These are phyloP conservation scores for Zancudomyces culisetae DNA, from an alignment of 371 early-diverging fungal species.

Conservation along the genomic window DNA sequence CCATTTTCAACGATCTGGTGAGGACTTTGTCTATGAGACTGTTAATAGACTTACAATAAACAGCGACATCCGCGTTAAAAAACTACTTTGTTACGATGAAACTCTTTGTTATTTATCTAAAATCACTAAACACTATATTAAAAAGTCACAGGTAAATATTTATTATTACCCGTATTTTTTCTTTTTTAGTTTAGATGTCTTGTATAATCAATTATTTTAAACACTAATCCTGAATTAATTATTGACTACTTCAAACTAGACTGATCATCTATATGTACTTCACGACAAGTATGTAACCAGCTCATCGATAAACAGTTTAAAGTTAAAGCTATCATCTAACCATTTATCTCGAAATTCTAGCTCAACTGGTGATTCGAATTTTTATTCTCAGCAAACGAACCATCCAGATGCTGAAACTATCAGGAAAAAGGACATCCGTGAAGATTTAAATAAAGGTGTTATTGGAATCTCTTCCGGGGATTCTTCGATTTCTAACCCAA, in stretches of 20 bases:
- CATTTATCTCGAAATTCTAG: too few relatives aligned
- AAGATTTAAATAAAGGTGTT: too few relatives aligned
- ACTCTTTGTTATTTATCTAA: constrained; percentile 51
- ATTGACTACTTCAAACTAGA: not conserved
- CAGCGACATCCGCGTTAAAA: constrained; percentile 53
- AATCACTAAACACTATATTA: constrained; percentile 31
- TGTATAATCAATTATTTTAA: constrained; percentile 9
- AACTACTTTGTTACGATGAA: constrained; percentile 46
- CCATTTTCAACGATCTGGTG: constrained; percentile 29
- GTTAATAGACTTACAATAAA: constrained; percentile 44
- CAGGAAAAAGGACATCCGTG: too few relatives aligned
- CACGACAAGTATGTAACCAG: constrained; percentile 28
- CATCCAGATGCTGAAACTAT: too few relatives aligned
- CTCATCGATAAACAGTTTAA: not conserved
- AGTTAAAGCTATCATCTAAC: not conserved
- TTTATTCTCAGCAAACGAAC: too few relatives aligned
- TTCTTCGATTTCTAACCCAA: too few relatives aligned
- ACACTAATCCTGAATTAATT: not conserved
- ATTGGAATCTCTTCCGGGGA: too few relatives aligned
- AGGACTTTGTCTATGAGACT: constrained; percentile 39
- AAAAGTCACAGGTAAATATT: constrained; percentile 24
- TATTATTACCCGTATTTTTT: constrained; percentile 8
- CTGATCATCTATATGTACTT: constrained; percentile 28
- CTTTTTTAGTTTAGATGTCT: constrained; percentile 12
- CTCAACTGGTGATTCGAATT: too few relatives aligned